Conservation (phyloP, 2,329 filamentous ascomycete species). For the Incumbomyces lentus region DNA sequence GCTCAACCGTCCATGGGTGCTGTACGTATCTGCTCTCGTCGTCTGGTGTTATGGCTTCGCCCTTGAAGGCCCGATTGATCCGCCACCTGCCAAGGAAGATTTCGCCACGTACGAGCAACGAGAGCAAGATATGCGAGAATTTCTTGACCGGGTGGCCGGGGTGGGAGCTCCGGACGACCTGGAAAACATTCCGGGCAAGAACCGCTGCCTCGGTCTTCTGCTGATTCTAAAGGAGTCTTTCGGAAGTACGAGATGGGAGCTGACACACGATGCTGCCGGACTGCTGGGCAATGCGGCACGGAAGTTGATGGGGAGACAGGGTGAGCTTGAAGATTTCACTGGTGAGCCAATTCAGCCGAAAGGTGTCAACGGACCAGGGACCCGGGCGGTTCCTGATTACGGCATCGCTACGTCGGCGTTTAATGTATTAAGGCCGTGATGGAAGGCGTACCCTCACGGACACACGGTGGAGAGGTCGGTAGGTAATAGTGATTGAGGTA, state of each 20-base stretch:
- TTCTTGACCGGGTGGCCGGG: conserved; percentile 60
- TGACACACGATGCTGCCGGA: conserved; percentile 76
- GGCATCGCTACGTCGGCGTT: conserved; percentile 3
- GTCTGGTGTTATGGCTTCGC: conserved; percentile 95
- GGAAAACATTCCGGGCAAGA: conserved; percentile 61
- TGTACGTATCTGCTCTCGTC: conserved; percentile 85
- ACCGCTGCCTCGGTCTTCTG: conserved; percentile 70
- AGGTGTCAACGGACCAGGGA: too few relatives aligned
- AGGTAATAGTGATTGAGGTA: too few relatives aligned
- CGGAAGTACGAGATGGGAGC: conserved; percentile 74
- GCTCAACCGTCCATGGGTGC: conserved; percentile 85
- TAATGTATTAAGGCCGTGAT: background rate
- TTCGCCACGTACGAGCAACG: conserved; percentile 55
- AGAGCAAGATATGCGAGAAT: conserved; percentile 67
- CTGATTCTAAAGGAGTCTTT: conserved; percentile 76
- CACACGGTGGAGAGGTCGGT: too few relatives aligned
- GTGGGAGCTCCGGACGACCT: conserved; percentile 69
- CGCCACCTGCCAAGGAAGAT: conserved; percentile 33
- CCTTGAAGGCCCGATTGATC: conserved; percentile 64
- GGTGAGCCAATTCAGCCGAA: too few relatives aligned
- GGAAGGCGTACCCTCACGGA: too few relatives aligned
- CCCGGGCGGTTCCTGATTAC: background rate
- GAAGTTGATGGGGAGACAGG: conserved; percentile 32
- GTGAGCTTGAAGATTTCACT: too few relatives aligned
- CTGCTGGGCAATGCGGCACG: conserved; percentile 72